Conservation (phyloP, 2,329 filamentous ascomycete species). For the Emydomyces testavorans region DNA sequence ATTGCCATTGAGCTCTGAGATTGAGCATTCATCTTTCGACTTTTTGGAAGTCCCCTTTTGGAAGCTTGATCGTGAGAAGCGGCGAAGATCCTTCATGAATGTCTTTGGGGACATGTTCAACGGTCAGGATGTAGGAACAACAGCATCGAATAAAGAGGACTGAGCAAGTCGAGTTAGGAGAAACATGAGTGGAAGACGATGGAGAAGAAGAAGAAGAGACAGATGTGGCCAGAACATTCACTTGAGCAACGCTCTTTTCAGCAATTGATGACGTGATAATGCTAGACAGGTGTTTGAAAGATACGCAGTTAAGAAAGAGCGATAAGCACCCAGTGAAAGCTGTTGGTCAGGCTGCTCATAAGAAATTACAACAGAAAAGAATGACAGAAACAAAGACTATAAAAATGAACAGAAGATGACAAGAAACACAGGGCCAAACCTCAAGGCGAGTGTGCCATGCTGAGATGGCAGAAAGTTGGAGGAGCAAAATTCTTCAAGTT, state of each 20-base stretch:
- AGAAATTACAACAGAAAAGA: not conserved
- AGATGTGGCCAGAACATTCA: not conserved
- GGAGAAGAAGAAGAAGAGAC: not conserved
- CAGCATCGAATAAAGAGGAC: not conserved
- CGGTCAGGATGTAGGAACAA: not conserved
- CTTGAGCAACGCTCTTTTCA: too few species aligned
- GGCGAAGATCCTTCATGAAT: constrained; percentile 65
- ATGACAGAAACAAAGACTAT: too few species aligned
- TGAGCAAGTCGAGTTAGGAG: not conserved
- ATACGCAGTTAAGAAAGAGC: not conserved
- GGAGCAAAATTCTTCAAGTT: not conserved
- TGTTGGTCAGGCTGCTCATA: not conserved
- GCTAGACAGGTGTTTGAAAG: not conserved
- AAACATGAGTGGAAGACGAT: not conserved
- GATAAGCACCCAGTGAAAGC: not conserved
- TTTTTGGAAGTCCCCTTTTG: constrained; percentile 29
- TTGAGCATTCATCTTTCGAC: not conserved
- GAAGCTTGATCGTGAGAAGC: constrained; percentile 65
- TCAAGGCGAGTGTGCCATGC: not conserved
- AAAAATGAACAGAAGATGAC: not conserved
- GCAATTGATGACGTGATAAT: not conserved
- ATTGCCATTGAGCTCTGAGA: constrained; percentile 22
- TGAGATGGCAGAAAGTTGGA: not conserved
- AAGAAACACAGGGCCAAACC: not conserved
- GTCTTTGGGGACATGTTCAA: constrained; percentile 26